Base-by-base conservation (phyloP, 2,329 filamentous ascomycete species). In the Arthroderma sp. region DNA sequence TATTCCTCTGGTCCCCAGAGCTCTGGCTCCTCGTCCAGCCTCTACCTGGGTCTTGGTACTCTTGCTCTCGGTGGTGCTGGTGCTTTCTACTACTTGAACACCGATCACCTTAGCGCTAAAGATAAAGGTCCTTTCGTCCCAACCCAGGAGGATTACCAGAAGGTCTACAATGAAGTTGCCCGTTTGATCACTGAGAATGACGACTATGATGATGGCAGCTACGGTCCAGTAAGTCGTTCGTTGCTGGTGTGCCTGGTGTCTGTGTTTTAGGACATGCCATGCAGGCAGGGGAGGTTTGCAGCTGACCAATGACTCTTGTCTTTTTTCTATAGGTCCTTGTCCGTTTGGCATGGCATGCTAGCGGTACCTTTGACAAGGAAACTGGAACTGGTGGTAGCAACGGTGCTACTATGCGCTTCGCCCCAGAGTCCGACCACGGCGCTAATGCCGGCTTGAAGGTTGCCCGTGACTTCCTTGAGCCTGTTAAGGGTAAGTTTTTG, bases 181-280 rank as follows among this genome's bases (percentile, higher is more conserved):
- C 68, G 72, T 59, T 74, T 74, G 49, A 72, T 96, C 45, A 82
- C 91, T 66, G 85, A 95, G 69, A 80, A 94, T 62, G 86, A 91
- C 56, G 83, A 95, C 54, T 96, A 96, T 64, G 89, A 96, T 59
- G 89, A 98, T 65, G 89, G 91, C 55, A 91, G 83, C 71, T 96
- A 93, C 63, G 89, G 87, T 46, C 91, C 89, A 29, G 87, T 70
- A 62, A 59, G 66, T 56, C 9, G 38, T 33, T 22, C 15, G 15
- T 22, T 22, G 15, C 15, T 22, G 15, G 15, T 22, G 15, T 22
- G 15, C 15, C 15, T 22, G 15, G 15, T 22, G 15, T 22, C 15
- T 22, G 15, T 22, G 15, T 22, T 22, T 22, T 22, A 22, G 15
- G 15, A 22, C 15, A 22, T 22, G 15, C 15, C 15, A 22, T 22